phyloP scores from a whole-genome alignment of 2,329 filamentous ascomycete genomes.

The Xylariomycetidae sp. region DNA sequence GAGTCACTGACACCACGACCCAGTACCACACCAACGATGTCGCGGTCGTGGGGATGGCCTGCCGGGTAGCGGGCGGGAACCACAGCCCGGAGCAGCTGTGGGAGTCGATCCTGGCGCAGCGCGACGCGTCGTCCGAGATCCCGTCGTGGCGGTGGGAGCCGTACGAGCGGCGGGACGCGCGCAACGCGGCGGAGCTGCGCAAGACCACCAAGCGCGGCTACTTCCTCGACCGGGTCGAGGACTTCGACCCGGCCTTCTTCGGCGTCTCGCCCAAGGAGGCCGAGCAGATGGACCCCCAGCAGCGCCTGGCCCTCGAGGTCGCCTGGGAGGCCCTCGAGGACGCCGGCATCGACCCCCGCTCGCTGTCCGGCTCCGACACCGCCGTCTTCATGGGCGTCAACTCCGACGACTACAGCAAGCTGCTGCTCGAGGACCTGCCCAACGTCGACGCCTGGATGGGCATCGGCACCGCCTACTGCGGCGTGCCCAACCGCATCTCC shows the following conservation, averaged over 20 bases:
- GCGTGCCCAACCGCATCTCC: constrained; percentile 30
- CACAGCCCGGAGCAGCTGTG: constrained; percentile 12
- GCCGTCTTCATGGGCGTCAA: constrained; percentile 27
- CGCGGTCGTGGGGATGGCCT: constrained; percentile 13
- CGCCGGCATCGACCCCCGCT: constrained; percentile 36
- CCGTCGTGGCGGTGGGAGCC: constrained; percentile 15
- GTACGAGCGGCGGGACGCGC: constrained; percentile 7
- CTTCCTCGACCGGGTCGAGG: constrained; percentile 8
- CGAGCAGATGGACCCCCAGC: constrained; percentile 12
- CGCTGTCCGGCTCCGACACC: constrained; percentile 21
- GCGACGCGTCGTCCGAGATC: constrained; percentile 11
- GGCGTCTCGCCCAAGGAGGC: constrained; percentile 9
- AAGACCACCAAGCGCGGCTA: constrained; percentile 12
- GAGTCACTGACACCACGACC: no score
- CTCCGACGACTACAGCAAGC: constrained; percentile 30
- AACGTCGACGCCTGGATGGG: constrained; percentile 32
- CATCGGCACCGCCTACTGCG: constrained; percentile 32
- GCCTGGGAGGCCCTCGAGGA: constrained; percentile 11
- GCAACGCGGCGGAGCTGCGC: constrained; percentile 13
- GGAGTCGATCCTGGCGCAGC: constrained; percentile 11
- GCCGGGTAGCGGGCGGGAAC: constrained; percentile 12
- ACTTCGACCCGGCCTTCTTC: constrained; percentile 10
- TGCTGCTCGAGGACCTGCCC: constrained; percentile 30
- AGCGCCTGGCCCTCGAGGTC: constrained; percentile 8
- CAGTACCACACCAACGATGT: no score